These are phyloP conservation scores for Trifolium fragiferum DNA, from an alignment of 306 rosid genomes.

Conservation along the genomic window DNA sequence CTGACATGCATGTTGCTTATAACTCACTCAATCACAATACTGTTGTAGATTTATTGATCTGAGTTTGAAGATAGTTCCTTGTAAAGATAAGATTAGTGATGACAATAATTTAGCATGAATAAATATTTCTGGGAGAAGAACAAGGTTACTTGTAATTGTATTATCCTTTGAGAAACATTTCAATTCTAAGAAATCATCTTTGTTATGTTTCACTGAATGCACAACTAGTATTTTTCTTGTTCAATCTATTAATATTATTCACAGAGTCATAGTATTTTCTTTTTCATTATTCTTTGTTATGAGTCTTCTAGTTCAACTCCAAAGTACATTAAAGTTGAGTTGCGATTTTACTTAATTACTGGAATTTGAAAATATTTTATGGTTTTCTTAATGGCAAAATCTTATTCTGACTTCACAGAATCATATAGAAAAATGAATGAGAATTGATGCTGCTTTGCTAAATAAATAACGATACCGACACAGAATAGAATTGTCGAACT, in stretches of 20 bases:
- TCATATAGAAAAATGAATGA: too few relatives aligned
- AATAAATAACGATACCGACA: background rate
- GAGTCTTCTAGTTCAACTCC: background rate
- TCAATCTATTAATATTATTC: background rate
- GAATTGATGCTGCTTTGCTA: too few relatives aligned
- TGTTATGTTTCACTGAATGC: background rate
- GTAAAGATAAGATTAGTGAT: conserved; percentile 47
- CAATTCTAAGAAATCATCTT: conserved; percentile 29
- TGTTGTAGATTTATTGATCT: conserved; percentile 48
- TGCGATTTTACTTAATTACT: too few relatives aligned
- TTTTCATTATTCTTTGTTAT: background rate
- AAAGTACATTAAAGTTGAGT: too few relatives aligned
- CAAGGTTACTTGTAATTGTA: conserved; percentile 23
- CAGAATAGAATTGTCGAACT: background rate
- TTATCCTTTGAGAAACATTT: conserved; percentile 13
- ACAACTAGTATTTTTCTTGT: background rate
- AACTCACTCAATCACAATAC: conserved; percentile 34
- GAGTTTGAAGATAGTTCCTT: conserved; percentile 42
- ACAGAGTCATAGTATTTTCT: background rate
- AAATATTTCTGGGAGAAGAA: conserved; percentile 33
- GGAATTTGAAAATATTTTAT: too few relatives aligned
- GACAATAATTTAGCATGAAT: conserved; percentile 38
- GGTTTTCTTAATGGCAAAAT: too few relatives aligned
- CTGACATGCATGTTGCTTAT: conserved; percentile 36
- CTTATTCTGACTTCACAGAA: too few relatives aligned